A percentile compares a stretch with the other conserved stretches of the same genome.
Evolutionary conservation across 805 yeast genomes (phyloP).

Genomic region (Danielozyma ontarioensis): DNA sequence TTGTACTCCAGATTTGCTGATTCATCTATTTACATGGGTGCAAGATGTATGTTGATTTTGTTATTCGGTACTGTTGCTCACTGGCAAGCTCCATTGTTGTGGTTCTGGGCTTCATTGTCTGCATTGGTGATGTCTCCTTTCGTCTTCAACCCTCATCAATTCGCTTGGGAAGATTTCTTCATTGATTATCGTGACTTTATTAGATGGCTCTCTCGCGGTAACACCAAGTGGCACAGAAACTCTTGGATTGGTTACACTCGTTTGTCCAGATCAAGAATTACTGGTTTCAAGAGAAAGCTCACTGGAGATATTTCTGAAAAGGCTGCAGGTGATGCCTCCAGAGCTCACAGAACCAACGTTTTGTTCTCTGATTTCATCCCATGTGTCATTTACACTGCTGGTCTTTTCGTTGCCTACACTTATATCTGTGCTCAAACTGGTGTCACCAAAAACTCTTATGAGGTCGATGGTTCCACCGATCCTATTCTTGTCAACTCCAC

Average conservation of each 20-base stretch:
- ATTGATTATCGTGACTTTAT: slow-evolving; percentile 93
- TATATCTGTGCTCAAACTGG: slow-evolving; percentile 87
- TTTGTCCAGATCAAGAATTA: slow-evolving; percentile 76
- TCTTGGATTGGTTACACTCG: slow-evolving; percentile 86
- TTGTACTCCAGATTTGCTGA: slow-evolving; percentile 76
- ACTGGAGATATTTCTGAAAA: slow-evolving; percentile 65
- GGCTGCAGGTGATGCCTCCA: slow-evolving; percentile 62
- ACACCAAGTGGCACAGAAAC: slow-evolving; percentile 82
- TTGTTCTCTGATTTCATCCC: slow-evolving; percentile 76
- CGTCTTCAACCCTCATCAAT: slow-evolving; percentile 96
- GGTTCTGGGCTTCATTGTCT: slow-evolving; percentile 95
- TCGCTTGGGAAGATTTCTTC: slow-evolving; percentile 92
- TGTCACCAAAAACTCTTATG: slow-evolving; percentile 44
- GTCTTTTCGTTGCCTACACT: slow-evolving; percentile 72
- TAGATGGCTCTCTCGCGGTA: slow-evolving; percentile 89
- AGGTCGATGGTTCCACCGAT: slow-evolving; percentile 21
- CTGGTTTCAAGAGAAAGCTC: slow-evolving; percentile 81
- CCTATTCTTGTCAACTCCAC: slow-evolving; percentile 59
- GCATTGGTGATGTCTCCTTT: slow-evolving; percentile 91
- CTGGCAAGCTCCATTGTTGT: slow-evolving; percentile 90
- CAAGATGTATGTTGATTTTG: slow-evolving; percentile 68
- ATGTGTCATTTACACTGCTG: slow-evolving; percentile 65
- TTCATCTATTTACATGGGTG: slow-evolving; percentile 80
- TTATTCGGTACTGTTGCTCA: slow-evolving; percentile 68
- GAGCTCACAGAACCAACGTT: slow-evolving; percentile 74